phyloP scores from a whole-genome alignment of 441 rosid species.

The Melastoma candidum region DNA sequence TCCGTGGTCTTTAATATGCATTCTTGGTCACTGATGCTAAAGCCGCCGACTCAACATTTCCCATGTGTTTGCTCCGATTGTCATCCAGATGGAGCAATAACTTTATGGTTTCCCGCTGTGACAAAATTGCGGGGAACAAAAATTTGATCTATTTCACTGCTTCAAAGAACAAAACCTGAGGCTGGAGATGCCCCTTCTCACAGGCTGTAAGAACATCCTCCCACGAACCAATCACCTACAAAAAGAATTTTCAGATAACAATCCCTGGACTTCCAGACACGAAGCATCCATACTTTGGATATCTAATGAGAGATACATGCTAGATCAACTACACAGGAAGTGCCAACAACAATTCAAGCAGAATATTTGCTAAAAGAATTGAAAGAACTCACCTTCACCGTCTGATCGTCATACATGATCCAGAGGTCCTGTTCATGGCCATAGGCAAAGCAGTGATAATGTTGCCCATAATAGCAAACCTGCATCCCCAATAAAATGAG shows the following conservation, averaged over 20 bases:
- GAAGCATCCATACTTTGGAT: too few relatives aligned
- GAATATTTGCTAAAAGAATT: slow-evolving; percentile 1
- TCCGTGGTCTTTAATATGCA: too few relatives aligned
- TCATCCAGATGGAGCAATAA: too few relatives aligned
- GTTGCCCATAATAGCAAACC: slow-evolving; percentile 98
- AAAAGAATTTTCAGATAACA: slow-evolving; percentile 11
- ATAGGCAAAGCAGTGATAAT: slow-evolving; percentile 90
- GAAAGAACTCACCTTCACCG: slow-evolving; percentile 56
- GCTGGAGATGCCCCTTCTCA: slow-evolving; percentile 80
- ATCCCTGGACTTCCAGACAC: slow-evolving; percentile 5
- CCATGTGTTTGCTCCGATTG: too few relatives aligned
- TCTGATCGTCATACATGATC: slow-evolving; percentile 96
- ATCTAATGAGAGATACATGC: not conserved
- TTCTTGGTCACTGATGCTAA: too few relatives aligned
- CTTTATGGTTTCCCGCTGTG: too few relatives aligned
- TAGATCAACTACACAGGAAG: not conserved
- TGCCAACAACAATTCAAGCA: not conserved
- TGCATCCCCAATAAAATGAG: slow-evolving; percentile 16
- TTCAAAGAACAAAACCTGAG: slow-evolving; percentile 89
- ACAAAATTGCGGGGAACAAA: too few relatives aligned
- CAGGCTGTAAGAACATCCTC: slow-evolving; percentile 65
- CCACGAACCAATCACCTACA: slow-evolving; percentile 84
- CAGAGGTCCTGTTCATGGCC: slow-evolving; percentile 62
- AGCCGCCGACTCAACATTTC: too few relatives aligned
- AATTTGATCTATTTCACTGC: slow-evolving; percentile 38